Conservation (phyloP, 345 rosid species). For the Arabis alpina region DNA sequence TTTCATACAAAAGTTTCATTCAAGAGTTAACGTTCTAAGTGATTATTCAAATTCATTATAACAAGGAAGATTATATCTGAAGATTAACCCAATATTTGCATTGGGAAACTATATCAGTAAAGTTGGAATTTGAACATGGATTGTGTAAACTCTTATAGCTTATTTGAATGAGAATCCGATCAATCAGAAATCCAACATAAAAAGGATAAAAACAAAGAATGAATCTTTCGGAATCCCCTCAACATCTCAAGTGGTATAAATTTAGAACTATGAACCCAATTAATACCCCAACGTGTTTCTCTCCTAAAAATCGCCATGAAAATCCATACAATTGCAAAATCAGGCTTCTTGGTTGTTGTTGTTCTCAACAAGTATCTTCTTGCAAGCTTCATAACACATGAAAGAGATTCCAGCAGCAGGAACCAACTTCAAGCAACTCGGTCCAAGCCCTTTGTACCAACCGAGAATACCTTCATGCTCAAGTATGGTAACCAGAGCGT, state of each 20-base stretch:
- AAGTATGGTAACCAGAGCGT: slow-evolving; percentile 81
- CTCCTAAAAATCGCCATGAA: slow-evolving; percentile 13
- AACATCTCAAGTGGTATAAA: slow-evolving; percentile 29
- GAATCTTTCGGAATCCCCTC: slow-evolving; percentile 21
- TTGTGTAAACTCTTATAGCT: slow-evolving; percentile 22
- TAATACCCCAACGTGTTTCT: slow-evolving; percentile 18
- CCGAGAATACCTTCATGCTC: slow-evolving; percentile 84
- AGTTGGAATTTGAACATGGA: background rate
- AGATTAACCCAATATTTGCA: background rate
- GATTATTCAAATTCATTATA: too few relatives aligned
- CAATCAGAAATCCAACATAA: slow-evolving; percentile 6
- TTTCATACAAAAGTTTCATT: background rate
- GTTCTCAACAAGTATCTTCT: slow-evolving; percentile 74
- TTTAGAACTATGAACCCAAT: slow-evolving; percentile 12
- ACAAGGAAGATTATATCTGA: background rate
- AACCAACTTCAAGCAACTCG: slow-evolving; percentile 93
- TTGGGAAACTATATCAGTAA: background rate
- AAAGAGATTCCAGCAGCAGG: slow-evolving; percentile 99
- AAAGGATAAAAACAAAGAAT: slow-evolving; percentile 5
- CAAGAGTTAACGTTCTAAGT: background rate
- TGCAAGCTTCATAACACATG: slow-evolving; percentile 98
- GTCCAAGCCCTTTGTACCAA: slow-evolving; percentile 88
- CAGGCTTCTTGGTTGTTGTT: slow-evolving; percentile 56
- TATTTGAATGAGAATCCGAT: slow-evolving; percentile 22
- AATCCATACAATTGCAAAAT: slow-evolving; percentile 4